Conservation (phyloP, 129 eudicot genomes). For the Saposhnikovia divaricata region DNA sequence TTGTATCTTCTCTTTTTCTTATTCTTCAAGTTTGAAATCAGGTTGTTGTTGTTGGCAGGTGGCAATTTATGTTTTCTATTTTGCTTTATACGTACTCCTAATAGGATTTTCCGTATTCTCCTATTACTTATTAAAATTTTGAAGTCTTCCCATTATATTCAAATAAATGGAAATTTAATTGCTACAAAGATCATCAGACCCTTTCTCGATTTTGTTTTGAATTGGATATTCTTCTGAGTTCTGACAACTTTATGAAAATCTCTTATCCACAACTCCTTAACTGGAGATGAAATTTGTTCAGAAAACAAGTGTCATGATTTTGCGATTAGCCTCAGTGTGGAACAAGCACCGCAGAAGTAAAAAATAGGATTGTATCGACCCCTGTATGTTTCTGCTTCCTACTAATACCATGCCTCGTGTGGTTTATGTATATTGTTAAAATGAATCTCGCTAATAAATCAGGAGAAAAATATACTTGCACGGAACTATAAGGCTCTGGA, state of each 20-base stretch:
- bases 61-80: slow-evolving; percentile 14
- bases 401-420: slow-evolving; percentile 3
- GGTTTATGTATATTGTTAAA: neutral
- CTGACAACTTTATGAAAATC: neutral
- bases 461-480: slow-evolving; percentile 22
- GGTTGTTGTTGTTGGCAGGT: slow-evolving; percentile 30
- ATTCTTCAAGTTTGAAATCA: slow-evolving; percentile 59
- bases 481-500: slow-evolving; percentile 85
- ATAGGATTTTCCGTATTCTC: slow-evolving; percentile 26
- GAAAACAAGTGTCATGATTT: slow-evolving; percentile 55
- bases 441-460: neutral
- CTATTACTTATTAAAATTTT: slow-evolving; percentile 12
- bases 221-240: neutral
- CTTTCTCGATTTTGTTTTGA: neutral
- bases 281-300: slow-evolving; percentile 15
- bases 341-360: slow-evolving; percentile 89
- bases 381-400: slow-evolving; percentile 48
- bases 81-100: slow-evolving; percentile 84
- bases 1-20: slow-evolving; percentile 47
- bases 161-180: neutral
- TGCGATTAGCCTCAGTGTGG: slow-evolving; percentile 92
- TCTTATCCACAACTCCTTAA: neutral
- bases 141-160: slow-evolving; percentile 6
- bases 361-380: slow-evolving; percentile 65
- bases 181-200: neutral